Percentiles rank a stretch among this genome's conserved stretches.
These are phyloP conservation scores for Persicaria tinctoria DNA, from an alignment of 148 eudicot genomes.

Conservation along the genomic window DNA sequence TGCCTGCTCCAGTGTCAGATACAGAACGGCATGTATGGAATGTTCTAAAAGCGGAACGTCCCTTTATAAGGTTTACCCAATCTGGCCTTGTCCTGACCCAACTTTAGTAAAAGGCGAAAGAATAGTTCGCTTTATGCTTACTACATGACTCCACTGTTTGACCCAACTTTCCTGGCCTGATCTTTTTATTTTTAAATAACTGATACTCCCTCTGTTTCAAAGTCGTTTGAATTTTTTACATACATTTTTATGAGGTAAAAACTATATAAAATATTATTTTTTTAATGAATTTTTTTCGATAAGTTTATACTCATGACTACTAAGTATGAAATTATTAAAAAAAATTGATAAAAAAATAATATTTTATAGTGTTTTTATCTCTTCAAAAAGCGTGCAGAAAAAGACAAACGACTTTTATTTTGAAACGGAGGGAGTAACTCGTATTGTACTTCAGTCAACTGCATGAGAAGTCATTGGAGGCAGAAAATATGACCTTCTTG, in stretches of 20 bases:
- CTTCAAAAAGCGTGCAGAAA: too few relatives aligned
- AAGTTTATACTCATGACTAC: too few relatives aligned
- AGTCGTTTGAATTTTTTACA: too few relatives aligned
- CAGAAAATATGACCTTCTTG: conserved; percentile 68
- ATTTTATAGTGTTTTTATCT: too few relatives aligned
- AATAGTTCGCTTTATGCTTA: conserved; percentile 27
- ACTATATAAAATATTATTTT: too few relatives aligned
- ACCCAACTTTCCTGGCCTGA: background rate
- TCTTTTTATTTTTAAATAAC: background rate
- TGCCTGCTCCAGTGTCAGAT: conserved; percentile 74
- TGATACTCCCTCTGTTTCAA: too few relatives aligned
- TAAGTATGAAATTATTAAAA: too few relatives aligned
- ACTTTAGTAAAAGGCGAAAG: conserved; percentile 24
- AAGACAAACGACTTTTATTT: too few relatives aligned
- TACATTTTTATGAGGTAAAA: too few relatives aligned
- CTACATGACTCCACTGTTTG: conserved; percentile 12
- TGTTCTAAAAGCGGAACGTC: conserved; percentile 81
- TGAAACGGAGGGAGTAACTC: too few relatives aligned
- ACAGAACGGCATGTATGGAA: conserved; percentile 67
- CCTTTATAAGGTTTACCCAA: conserved; percentile 54
- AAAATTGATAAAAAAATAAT: too few relatives aligned
- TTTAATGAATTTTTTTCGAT: too few relatives aligned
- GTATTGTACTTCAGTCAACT: conserved; percentile 35
- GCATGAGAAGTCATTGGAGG: conserved; percentile 59
- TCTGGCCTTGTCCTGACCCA: background rate